phyloP scores from a whole-genome alignment of 768 basidiomycete species.

The Suillus cothurnatus region DNA sequence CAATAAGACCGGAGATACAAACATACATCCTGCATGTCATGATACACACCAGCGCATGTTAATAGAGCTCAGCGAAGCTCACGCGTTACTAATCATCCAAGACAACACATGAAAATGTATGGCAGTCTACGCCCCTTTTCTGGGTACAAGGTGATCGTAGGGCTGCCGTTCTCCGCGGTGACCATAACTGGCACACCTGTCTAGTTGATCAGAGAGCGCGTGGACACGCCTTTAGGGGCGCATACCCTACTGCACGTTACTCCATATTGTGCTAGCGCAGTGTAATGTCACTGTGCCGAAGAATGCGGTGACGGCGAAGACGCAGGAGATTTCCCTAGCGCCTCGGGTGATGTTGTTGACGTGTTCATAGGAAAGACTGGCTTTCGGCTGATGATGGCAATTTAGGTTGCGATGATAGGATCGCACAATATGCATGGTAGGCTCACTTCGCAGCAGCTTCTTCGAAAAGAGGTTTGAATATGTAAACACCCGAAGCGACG shows the following conservation, averaged over 20 bases:
- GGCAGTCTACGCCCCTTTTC: background rate
- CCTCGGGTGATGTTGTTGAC: background rate
- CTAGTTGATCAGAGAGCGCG: background rate
- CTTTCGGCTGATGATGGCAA: background rate
- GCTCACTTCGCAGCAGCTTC: conserved; percentile 19
- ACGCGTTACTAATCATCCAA: background rate
- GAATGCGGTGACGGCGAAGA: conserved; percentile 5
- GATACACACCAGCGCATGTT: conserved; percentile 6
- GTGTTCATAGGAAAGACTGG: background rate
- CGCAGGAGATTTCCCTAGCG: conserved; percentile 2
- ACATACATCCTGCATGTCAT: conserved; percentile 7
- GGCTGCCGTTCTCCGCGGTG: conserved; percentile 3
- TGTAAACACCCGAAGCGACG: conserved; percentile 62
- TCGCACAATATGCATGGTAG: background rate
- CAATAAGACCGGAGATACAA: conserved; percentile 6
- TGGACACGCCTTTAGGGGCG: conserved; percentile 3
- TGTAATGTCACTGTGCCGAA: conserved; percentile 8
- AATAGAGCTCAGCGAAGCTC: conserved; percentile 8
- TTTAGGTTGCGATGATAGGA: background rate
- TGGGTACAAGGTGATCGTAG: background rate
- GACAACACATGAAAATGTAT: conserved; percentile 4
- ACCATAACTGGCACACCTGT: background rate
- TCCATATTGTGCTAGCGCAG: background rate
- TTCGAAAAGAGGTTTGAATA: conserved; percentile 56
- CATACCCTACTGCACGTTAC: conserved; percentile 7